Evolutionary conservation across 202 grass and related monocot genomes (phyloP), one percentile per base, ranked within the genome.

Genomic region (Zizania palustris): DNA sequence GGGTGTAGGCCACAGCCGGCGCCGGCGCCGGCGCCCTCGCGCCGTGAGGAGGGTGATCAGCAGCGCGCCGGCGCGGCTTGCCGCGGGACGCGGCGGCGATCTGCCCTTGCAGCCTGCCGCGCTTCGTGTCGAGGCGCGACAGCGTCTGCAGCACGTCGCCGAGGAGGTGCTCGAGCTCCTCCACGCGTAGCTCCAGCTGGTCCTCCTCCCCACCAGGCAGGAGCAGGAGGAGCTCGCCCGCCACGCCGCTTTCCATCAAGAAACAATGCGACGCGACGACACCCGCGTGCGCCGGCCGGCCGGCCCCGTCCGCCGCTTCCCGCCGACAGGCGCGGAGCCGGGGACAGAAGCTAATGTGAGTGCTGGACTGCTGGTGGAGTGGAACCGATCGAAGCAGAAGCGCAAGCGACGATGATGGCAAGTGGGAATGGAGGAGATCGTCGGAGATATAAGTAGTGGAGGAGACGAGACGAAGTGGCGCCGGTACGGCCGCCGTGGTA

Each of bases 31-130:
- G 22, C 53, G 40, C 4, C 0, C 46, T 16, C 50, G 3, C 14
- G 15, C 2, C 9, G 11, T 6, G 15, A 45, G 13, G 51, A 14
- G 6, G 51, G 45, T 4, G 28, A 28, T 28, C 2, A 28, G 28
- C 0, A 2, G 28, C 28, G 2, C 45, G 11, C 45, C 10, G 43
- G 11, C 3, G 3, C 73, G n/a, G 37, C 42, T 36, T 39, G 60
- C 59, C 69, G 5, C 19, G 75, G 40, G 82, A 84, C 59, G 39
- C 54, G 7, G 20, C 36, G 43, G 69, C 53, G 43, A 80, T 80
- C 63, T 45, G 51, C 0, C 5, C 35, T 20, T 80, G 20, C 0
- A 85, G 20, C 19, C 2, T 0, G 7, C 0, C 3, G 10, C 76
- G 61, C 60, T 73, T 84, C 0, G 13, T 0, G 5, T 41, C 74